Evolutionary conservation across 1,139 yeast species (phyloP).

Genomic region (Scheffersomyces cryptocercus): DNA sequence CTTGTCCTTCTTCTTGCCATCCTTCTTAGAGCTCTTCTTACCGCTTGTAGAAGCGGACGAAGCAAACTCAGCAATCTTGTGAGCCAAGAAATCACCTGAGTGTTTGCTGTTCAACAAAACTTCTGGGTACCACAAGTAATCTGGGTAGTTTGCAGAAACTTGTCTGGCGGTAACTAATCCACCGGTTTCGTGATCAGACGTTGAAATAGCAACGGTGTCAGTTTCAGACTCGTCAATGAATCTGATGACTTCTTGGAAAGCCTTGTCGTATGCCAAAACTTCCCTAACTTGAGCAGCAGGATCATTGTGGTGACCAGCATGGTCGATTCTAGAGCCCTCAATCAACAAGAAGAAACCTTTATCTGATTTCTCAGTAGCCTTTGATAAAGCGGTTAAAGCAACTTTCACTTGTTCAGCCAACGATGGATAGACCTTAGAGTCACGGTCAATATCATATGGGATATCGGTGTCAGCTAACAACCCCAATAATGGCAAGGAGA

Average conservation of each 20-base stretch:
- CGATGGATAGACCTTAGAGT: conserved; percentile 21
- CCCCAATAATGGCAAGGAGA: conserved; percentile 25
- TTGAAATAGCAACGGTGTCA: conserved; percentile 26
- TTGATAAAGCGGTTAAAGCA: conserved; percentile 24
- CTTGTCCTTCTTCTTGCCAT: conserved; percentile 4
- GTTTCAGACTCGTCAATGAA: conserved; percentile 23
- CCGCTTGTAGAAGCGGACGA: neutral
- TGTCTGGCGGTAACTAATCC: conserved; percentile 65
- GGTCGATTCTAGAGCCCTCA: conserved; percentile 30
- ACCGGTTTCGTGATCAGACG: conserved; percentile 32
- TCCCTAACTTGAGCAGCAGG: conserved; percentile 42
- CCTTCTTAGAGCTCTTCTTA: neutral
- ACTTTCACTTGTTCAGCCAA: conserved; percentile 26
- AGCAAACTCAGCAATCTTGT: conserved; percentile 11
- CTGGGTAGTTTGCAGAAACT: conserved; percentile 41
- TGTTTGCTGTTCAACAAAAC: conserved; percentile 25
- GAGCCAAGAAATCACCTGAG: conserved; percentile 26
- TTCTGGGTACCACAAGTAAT: conserved; percentile 26
- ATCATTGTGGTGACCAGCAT: conserved; percentile 31
- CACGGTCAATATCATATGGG: conserved; percentile 28
- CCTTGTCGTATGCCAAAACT: conserved; percentile 40
- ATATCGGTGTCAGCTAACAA: conserved; percentile 26
- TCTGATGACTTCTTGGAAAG: conserved; percentile 23
- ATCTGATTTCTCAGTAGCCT: conserved; percentile 25
- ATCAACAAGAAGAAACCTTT: conserved; percentile 27